Base-by-base conservation (phyloP, 352 stramenopile genomes). In the Phytophthora foliorum region DNA sequence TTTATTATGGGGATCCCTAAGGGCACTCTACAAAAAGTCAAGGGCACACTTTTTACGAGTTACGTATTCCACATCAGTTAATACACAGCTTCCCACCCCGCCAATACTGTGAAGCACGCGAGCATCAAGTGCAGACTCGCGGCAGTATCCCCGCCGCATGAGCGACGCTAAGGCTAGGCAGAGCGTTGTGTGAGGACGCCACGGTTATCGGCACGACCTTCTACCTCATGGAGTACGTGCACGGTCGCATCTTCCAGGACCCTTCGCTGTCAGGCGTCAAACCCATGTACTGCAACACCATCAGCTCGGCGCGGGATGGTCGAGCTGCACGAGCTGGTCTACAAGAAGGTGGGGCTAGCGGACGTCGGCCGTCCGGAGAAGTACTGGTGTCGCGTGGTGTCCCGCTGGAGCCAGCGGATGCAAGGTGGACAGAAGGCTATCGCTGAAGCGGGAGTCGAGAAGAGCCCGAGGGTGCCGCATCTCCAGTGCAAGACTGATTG, bases 201-300 rank as follows among this genome's bases (percentile, higher is more conserved):
- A 67, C 57, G n/a, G 74, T 94, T 19, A 56, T 94, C 29, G 87
- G 84, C 71, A 93, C 87, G 42, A 50, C 75, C 39, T 94, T 94
- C 63, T 94, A 93, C 78, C 75, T 94, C 55, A 94, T 94, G 84
- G 81, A 94, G 64, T 93, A 83, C 58, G 80, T 94, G 6, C 68
- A 86, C 14, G 84, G 84, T 31, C 83, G 87, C 36, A 84, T 93
- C 56, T 94, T 93, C 60, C 82, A 91, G 63, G 74, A 93, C 75
- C 80, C 87, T 42, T 72, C 77, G 67, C 75, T 94, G 13, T 77
- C 70, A 9, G 82, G 73, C 49, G 61, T 94, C 57, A 86, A 84
- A 46, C 75, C 80, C 19, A 78, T 92, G 72, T 77, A 94, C 61
- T 78, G 84, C 50, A 92, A 90, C 53, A 85, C 87, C 41, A 94